phyloP scores from a whole-genome alignment of 345 rosid species.

The Sisymbrium irio region DNA sequence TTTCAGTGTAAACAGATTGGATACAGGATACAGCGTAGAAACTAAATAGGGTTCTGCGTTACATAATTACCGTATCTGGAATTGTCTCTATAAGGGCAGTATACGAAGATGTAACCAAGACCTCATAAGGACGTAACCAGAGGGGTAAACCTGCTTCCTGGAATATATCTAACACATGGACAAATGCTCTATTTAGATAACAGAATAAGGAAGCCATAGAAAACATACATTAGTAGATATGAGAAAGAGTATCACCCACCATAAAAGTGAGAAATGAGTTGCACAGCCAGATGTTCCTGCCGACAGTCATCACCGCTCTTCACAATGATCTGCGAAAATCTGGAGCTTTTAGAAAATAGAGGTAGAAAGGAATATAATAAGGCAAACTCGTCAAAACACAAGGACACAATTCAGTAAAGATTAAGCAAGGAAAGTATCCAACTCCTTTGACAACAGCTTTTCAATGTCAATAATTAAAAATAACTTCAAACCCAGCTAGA shows the following conservation, averaged over 20 bases:
- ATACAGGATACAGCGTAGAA: not conserved
- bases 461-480: not conserved
- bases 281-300: conserved; percentile 99
- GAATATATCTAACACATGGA: conserved; percentile 70
- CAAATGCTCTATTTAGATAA: conserved; percentile 13
- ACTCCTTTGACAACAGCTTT: conserved; percentile 5
- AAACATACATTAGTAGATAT: not conserved
- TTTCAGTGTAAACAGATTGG: not conserved
- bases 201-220: conserved; percentile 17
- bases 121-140: conserved; percentile 98
- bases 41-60: not conserved
- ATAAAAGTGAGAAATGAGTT: conserved; percentile 95
- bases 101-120: conserved; percentile 93
- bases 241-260: conserved; percentile 50
- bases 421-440: conserved; percentile 12
- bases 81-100: conserved; percentile 98
- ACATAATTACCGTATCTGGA: conserved; percentile 80
- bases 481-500: not conserved
- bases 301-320: conserved; percentile 99
- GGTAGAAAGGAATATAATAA: conserved; percentile 16
- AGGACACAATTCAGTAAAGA: conserved; percentile 12
- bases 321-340: conserved; percentile 61
- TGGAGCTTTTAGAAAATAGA: conserved; percentile 19
- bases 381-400: conserved; percentile 12
- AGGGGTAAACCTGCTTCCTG: conserved; percentile 99